Evolutionary conservation across 768 basidiomycete species (phyloP), one percentile per base, ranked within the genome.

Genomic region (Tubosaeta sp.): DNA sequence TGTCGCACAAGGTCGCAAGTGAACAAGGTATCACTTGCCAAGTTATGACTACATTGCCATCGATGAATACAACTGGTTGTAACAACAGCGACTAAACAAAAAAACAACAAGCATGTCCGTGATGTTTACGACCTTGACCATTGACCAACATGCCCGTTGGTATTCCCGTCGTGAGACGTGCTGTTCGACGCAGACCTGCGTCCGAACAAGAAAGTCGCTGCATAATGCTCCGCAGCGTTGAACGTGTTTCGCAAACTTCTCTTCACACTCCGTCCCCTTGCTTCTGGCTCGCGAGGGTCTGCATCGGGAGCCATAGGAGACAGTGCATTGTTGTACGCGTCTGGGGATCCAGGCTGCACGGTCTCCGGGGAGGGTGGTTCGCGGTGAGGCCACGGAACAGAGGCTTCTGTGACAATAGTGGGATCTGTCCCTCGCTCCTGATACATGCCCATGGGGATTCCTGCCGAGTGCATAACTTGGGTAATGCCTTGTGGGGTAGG

Each of bases 221-320:
- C 82, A 61, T 84, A 84, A 48, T 84, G 81, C 60, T 88, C 86
- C 11, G 87, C 86, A 31, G 79, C 82, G 49, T 75, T 80, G 40
- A 89, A 66, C 13, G 86, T 87, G 51, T 78, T 86, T 44, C 87
- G 77, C 45, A 88, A 58, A 56, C 79, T 83, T 54, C 82, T 74
- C 65, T 79, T 86, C 32, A 83, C 82, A 58, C 78, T 83, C 56
- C 84, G 69, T 24, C 81, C 82, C 51, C 81, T 70, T 35, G 65
- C 72, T 52, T 77, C 81, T 29, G 66, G 69, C 40, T 60, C 69
- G 48, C 59, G 70, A 51, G 49, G 62, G 30, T 63, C 68, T 48
- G 50, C 52, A n/a, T 55, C 54, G 34, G 62, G 58, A 27, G 64
- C 57, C 46, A 76, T 55, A 41, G 64, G 54, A 6, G 69, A 59